Percentiles rank a stretch among this genome's conserved stretches.
phyloP scores from a whole-genome alignment of 306 rosid genomes.

The Boehmeria nivea region DNA sequence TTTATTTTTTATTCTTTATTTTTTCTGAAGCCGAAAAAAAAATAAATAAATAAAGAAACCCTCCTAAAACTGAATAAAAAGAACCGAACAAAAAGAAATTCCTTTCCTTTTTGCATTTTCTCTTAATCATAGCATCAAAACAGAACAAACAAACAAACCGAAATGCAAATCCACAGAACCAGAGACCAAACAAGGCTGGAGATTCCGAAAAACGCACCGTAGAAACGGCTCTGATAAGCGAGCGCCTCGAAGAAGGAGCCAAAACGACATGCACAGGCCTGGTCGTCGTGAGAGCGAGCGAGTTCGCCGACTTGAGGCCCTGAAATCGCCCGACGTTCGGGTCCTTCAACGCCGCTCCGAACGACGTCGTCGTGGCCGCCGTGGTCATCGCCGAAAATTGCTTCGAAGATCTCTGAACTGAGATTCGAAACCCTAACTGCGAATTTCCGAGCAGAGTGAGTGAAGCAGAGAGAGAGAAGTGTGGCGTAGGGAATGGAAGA shows the following conservation, averaged over 20 bases:
- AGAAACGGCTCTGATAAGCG: slow-evolving; percentile 57
- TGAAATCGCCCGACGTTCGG: slow-evolving; percentile 54
- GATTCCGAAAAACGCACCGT: slow-evolving; percentile 43
- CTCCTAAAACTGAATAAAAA: no score
- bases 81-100: no score
- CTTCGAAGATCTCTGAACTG: not conserved
- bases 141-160: slow-evolving; percentile 5
- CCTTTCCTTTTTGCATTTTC: no score
- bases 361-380: slow-evolving; percentile 72
- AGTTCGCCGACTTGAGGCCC: slow-evolving; percentile 48
- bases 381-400: slow-evolving; percentile 24
- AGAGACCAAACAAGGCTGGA: not conserved
- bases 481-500: slow-evolving; percentile 16
- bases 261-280: slow-evolving; percentile 29
- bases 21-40: no score
- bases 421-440: slow-evolving; percentile 6
- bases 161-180: not conserved
- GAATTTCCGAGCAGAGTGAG: slow-evolving; percentile 1
- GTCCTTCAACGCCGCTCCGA: slow-evolving; percentile 50
- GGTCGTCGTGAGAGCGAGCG: slow-evolving; percentile 35
- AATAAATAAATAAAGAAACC: no score
- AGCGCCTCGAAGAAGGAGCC: slow-evolving; percentile 33
- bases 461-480: slow-evolving; percentile 10
- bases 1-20: no score
- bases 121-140: no score